These are phyloP conservation scores for Saccharomycopsis synnaedendra DNA, from an alignment of 805 yeast species.

Conservation along the genomic window DNA sequence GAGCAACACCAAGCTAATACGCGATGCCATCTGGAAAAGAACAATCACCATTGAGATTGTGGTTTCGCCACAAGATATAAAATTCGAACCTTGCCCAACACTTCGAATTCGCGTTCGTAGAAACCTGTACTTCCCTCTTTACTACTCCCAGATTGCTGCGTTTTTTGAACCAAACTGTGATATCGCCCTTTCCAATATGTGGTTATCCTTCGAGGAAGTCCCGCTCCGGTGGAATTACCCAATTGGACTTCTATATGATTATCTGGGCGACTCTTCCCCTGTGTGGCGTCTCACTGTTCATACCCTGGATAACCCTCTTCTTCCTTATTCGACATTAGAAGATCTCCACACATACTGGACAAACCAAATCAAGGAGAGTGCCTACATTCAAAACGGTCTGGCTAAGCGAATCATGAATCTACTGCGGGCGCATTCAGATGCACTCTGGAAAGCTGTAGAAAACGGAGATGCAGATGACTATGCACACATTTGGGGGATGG, in stretches of 20 bases:
- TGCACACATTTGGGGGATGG: slow-evolving; percentile 18
- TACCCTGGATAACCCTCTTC: slow-evolving; percentile 32
- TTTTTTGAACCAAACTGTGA: slow-evolving; percentile 25
- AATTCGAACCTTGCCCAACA: too few species aligned
- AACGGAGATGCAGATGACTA: slow-evolving; percentile 29
- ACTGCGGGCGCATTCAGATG: slow-evolving; percentile 46
- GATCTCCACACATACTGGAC: slow-evolving; percentile 40
- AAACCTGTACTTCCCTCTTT: slow-evolving; percentile 41
- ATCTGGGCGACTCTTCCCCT: slow-evolving; percentile 21
- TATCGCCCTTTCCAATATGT: slow-evolving; percentile 25
- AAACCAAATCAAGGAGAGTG: slow-evolving; percentile 75
- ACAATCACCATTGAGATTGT: neutral
- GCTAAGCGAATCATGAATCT: slow-evolving; percentile 73
- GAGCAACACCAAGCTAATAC: too few species aligned
- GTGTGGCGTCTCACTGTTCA: slow-evolving; percentile 40
- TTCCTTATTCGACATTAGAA: slow-evolving; percentile 30
- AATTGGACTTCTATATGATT: slow-evolving; percentile 55
- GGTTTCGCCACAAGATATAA: too few species aligned
- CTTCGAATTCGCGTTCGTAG: slow-evolving; percentile 23
- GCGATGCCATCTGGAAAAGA: slow-evolving; percentile 7
- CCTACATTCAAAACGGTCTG: slow-evolving; percentile 65
- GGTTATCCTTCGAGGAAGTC: slow-evolving; percentile 57
- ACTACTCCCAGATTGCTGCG: slow-evolving; percentile 25
- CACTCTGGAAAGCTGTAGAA: slow-evolving; percentile 34
- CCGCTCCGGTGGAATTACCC: slow-evolving; percentile 76